Evolutionary conservation across 2,329 filamentous ascomycete species (phyloP).

Genomic region (Chaetothyriales sp.): DNA sequence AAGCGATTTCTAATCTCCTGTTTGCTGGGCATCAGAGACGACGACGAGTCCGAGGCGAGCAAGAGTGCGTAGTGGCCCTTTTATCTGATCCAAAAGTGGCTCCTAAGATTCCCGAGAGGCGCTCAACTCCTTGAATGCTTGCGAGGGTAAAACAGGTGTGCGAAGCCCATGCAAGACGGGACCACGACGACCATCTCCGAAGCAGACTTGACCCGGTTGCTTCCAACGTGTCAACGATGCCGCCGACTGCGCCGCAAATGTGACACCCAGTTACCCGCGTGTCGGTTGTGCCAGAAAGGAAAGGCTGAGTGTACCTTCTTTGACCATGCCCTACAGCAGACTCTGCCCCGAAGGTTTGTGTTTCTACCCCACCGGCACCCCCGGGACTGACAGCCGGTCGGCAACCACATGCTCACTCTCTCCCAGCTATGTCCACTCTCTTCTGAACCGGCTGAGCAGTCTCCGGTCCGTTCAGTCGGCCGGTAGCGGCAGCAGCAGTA

Average conservation of each 20-base stretch:
- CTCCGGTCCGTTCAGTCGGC: constrained; percentile 14
- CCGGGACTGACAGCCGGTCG: no score
- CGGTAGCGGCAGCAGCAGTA: constrained; percentile 9
- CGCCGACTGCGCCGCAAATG: constrained; percentile 18
- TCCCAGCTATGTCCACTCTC: constrained; percentile 16
- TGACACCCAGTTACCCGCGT: constrained; percentile 18
- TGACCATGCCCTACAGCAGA: constrained; percentile 19
- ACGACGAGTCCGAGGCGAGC: not conserved
- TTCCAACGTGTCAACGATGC: constrained; percentile 19
- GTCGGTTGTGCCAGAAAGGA: constrained; percentile 19
- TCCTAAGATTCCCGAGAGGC: not conserved
- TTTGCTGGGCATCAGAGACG: not conserved
- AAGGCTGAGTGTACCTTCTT: constrained; percentile 20
- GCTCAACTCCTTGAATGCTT: not conserved
- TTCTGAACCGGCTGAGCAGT: constrained; percentile 15
- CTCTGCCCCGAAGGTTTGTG: constrained; percentile 17
- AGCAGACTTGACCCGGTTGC: constrained; percentile 16
- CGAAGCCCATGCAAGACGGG: constrained; percentile 1
- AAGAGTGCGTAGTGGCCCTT: not conserved
- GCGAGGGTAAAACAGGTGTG: not conserved
- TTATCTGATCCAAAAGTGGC: not conserved
- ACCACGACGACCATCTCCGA: constrained; percentile 18
- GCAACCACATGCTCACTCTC: constrained; percentile 1
- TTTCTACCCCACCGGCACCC: not conserved
- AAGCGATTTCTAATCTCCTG: not conserved